These are phyloP conservation scores for Sindora glabra DNA, from an alignment of 306 rosid species.

Conservation along the genomic window DNA sequence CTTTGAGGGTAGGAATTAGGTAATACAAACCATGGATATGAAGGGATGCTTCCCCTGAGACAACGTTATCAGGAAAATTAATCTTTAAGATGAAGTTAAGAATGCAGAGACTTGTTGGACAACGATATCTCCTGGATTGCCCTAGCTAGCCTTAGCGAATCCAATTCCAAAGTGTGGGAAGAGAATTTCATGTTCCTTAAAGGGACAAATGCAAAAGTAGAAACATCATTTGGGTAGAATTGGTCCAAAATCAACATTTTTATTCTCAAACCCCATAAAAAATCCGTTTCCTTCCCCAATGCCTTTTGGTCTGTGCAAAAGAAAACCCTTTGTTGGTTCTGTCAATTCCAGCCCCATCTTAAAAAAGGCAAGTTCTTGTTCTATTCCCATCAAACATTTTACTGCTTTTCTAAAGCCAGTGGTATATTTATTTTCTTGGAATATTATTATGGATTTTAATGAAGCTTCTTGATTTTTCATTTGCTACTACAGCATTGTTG, in stretches of 20 bases:
- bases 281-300: background rate
- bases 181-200: background rate
- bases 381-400: background rate
- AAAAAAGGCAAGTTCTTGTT: constrained; percentile 52
- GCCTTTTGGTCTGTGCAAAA: constrained; percentile 22
- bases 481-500: constrained; percentile 49
- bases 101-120: constrained; percentile 18
- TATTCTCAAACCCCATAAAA: constrained; percentile 20
- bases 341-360: constrained; percentile 32
- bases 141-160: constrained; percentile 15
- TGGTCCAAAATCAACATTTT: constrained; percentile 22
- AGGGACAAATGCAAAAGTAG: constrained; percentile 7
- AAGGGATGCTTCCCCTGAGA: constrained; percentile 45
- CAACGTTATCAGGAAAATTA: constrained; percentile 18
- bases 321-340: constrained; percentile 24
- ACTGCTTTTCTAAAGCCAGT: background rate
- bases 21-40: constrained; percentile 13
- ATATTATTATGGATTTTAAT: background rate
- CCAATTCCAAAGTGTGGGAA: constrained; percentile 38
- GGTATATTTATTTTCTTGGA: background rate
- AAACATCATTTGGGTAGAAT: constrained; percentile 6
- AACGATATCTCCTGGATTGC: constrained; percentile 15
- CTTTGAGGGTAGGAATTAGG: constrained; percentile 24
- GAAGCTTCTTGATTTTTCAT: background rate
- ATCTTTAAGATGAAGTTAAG: constrained; percentile 35